phyloP scores from a whole-genome alignment of 2,329 filamentous ascomycete genomes.

The Hypoxylon rubiginosum region DNA sequence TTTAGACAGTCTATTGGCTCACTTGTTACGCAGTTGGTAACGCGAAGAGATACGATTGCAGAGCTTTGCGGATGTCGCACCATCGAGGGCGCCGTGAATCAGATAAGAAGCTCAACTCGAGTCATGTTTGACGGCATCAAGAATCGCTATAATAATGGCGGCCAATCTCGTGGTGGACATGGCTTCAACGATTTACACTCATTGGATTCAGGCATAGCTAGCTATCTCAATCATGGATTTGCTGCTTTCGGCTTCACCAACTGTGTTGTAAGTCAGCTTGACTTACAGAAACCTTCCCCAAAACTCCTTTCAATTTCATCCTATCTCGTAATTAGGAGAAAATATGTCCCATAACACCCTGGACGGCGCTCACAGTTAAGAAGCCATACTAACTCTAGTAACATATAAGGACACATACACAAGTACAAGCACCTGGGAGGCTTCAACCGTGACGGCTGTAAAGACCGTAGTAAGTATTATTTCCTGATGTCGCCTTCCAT shows the following conservation, averaged over 20 bases:
- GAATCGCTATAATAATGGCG: conserved; percentile 10
- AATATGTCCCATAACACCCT: not conserved
- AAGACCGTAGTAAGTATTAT: conserved; percentile 24
- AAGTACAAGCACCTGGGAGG: conserved; percentile 18
- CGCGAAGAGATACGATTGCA: conserved; percentile 26
- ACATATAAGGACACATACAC: conserved; percentile 24
- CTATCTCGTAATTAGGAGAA: not conserved
- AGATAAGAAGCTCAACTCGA: conserved; percentile 32
- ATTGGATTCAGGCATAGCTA: conserved; percentile 36
- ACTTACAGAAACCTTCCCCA: not conserved
- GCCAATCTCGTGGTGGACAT: conserved; percentile 11
- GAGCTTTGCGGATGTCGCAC: conserved; percentile 31
- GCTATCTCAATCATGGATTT: conserved; percentile 35
- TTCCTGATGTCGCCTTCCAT: not conserved
- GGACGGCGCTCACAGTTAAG: not conserved
- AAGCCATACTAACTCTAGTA: conserved; percentile 18
- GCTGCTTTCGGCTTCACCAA: conserved; percentile 30
- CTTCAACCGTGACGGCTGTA: conserved; percentile 7
- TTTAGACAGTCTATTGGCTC: conserved; percentile 33
- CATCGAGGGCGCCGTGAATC: conserved; percentile 28
- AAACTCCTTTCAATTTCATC: not conserved
- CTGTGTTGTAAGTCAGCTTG: conserved; percentile 31
- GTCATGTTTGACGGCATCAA: conserved; percentile 38
- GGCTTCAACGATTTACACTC: conserved; percentile 23
- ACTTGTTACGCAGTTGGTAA: conserved; percentile 32